Evolutionary conservation across 768 basidiomycete species (phyloP).

Genomic region (Phlegmacium glaucopus): DNA sequence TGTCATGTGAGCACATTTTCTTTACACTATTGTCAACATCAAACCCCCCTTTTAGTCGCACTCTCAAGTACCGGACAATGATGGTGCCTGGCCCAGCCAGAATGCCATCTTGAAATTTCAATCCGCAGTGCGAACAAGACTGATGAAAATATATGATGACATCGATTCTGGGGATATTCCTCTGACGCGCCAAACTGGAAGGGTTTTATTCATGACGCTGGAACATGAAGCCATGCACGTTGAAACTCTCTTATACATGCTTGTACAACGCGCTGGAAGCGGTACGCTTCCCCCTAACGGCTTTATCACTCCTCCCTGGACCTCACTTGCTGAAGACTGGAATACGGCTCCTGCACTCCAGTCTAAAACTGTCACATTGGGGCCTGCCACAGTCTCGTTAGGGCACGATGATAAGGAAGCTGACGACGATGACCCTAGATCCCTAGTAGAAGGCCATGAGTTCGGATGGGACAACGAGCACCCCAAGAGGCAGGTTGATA

Average conservation of each 20-base stretch:
- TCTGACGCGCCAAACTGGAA: conserved; percentile 63
- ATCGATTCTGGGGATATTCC: conserved; percentile 47
- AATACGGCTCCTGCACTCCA: conserved; percentile 41
- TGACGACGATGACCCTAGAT: conserved; percentile 45
- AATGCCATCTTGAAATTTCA: conserved; percentile 72
- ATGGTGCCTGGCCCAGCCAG: conserved; percentile 86
- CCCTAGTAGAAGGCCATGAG: conserved; percentile 51
- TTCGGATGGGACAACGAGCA: conserved; percentile 97
- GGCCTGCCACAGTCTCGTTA: conserved; percentile 54
- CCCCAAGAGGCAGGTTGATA: conserved; percentile 57
- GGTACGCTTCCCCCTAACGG: conserved; percentile 78
- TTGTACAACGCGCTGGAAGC: conserved; percentile 74
- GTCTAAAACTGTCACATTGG: conserved; percentile 49
- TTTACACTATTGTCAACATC: background rate
- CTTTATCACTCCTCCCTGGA: conserved; percentile 74
- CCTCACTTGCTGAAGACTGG: conserved; percentile 46
- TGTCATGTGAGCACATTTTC: conserved; percentile 62
- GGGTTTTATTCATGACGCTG: conserved; percentile 86
- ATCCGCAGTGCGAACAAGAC: conserved; percentile 68
- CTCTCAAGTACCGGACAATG: conserved; percentile 76
- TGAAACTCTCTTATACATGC: conserved; percentile 96
- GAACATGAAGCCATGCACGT: conserved; percentile 90
- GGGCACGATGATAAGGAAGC: conserved; percentile 84
- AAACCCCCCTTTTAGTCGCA: conserved; percentile 54
- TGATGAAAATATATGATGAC: conserved; percentile 71